Percentiles rank a stretch among this genome's conserved stretches.
Evolutionary conservation across 495 filamentous ascomycete species (phyloP).

Genomic region (Xylaria nigripes): DNA sequence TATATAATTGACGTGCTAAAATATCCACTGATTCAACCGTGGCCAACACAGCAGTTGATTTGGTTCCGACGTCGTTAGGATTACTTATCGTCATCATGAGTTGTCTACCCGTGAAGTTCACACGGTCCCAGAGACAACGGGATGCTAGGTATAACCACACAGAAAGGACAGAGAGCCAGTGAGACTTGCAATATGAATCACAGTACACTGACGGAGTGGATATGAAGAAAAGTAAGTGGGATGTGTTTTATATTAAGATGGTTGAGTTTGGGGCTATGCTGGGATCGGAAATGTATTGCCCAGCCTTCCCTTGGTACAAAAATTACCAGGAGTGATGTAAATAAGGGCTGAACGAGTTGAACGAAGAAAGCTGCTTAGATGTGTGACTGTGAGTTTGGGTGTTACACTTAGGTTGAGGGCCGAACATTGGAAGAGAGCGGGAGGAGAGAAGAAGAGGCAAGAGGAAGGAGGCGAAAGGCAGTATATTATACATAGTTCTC

Average conservation of each 20-base stretch:
- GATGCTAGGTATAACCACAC: neutral
- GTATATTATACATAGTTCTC: neutral
- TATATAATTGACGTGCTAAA: conserved; percentile 32
- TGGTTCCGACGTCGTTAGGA: neutral
- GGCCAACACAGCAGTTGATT: conserved; percentile 12
- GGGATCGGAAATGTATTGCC: neutral
- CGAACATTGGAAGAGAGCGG: neutral
- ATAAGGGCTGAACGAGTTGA: neutral
- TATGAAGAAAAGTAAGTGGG: neutral
- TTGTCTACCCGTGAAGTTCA: neutral
- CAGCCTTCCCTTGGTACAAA: neutral
- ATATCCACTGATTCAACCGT: conserved; percentile 37
- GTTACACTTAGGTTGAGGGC: neutral
- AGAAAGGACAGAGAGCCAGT: neutral
- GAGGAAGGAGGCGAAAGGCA: neutral
- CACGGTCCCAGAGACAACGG: too few relatives aligned
- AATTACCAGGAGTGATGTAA: neutral
- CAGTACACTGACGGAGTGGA: neutral
- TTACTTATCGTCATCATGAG: conserved; percentile 18
- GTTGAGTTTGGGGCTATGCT: neutral
- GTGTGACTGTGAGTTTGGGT: neutral
- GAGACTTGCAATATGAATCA: neutral
- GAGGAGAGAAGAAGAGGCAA: neutral
- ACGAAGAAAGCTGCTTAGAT: neutral
- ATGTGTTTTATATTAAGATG: neutral